Base-by-base conservation (phyloP, 352 stramenopile genomes). In the Phytophthora kernoviae region DNA sequence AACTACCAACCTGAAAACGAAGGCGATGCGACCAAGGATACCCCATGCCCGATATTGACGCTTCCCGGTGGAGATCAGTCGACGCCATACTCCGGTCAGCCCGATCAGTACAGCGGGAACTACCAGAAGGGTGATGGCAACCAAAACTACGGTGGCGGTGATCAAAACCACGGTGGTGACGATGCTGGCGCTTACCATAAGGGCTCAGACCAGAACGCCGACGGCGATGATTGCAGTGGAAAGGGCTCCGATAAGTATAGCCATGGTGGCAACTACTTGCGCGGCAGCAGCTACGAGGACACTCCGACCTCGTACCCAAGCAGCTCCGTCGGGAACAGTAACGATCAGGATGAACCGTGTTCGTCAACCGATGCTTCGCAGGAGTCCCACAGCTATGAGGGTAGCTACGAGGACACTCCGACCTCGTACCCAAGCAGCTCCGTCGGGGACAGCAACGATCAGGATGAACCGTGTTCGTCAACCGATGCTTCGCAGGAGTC, bases 11-110 rank as follows among this genome's bases (percentile, higher is more conserved):
- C 41, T 5, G 51, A 22, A 15, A 26, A 8, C 8, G 17, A 30
- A 3, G 30, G 33, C 30, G 26, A 52, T 36, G 22, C 14, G 24
- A 41, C 15, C 10, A 11, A 54, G 24, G 54, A 44, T 24, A 62
- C 54, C 9, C 54, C 54, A 11, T 65, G 57, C 32, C 57, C 54
- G 17, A 68, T 37, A 9, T 63, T 62, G 37, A 49, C 10, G 2
- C 58, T 56, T 32, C 27, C 54, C 12, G 37, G n/a, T 6, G 33
- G 27, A 22, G 50, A 41, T 1, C 39, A 48, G 20, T 41, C 4
- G 17, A 45, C 39, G 14, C 39, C 39, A 27, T 45, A 45, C n/a
- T 27, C 39, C 9, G n/a, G 18, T 14, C 18, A 21, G 12, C 37
- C 12, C 5, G 12, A 62, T 34, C 37, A 50, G 30, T 32, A 54